phyloP scores from a whole-genome alignment of 768 basidiomycete genomes.

The Suillus discolor region DNA sequence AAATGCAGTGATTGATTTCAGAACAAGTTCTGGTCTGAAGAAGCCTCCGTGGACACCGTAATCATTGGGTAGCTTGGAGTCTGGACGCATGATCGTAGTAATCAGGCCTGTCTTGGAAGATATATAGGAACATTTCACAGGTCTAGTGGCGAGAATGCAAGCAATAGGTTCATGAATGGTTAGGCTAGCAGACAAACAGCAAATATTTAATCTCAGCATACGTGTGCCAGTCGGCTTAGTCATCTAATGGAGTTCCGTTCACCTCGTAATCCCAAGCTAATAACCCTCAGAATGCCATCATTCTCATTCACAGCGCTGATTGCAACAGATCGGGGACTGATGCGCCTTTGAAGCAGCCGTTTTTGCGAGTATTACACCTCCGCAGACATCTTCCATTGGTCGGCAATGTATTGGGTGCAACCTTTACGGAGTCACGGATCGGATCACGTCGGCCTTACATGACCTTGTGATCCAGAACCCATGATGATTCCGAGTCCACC shows the following conservation, averaged over 20 bases:
- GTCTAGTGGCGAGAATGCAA: too few species aligned
- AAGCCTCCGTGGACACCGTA: neutral
- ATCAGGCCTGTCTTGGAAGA: neutral
- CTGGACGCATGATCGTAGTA: neutral
- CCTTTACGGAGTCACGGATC: neutral
- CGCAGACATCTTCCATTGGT: neutral
- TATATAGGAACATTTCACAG: neutral
- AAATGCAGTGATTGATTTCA: neutral
- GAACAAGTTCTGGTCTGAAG: neutral
- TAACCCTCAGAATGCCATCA: neutral
- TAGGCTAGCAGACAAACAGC: neutral
- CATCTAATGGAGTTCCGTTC: neutral
- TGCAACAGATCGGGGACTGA: neutral
- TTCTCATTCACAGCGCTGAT: neutral
- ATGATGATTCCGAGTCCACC: neutral
- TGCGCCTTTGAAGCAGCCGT: neutral
- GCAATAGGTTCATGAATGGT: neutral
- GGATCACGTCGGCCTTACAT: neutral
- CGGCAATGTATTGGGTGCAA: neutral
- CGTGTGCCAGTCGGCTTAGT: neutral
- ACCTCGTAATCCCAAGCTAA: neutral
- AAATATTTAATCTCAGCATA: neutral
- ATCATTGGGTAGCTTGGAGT: neutral
- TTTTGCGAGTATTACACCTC: neutral
- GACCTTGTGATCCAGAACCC: too few species aligned